phyloP scores from a whole-genome alignment of 2,329 filamentous ascomycete species.

The Fusarium chaquense region DNA sequence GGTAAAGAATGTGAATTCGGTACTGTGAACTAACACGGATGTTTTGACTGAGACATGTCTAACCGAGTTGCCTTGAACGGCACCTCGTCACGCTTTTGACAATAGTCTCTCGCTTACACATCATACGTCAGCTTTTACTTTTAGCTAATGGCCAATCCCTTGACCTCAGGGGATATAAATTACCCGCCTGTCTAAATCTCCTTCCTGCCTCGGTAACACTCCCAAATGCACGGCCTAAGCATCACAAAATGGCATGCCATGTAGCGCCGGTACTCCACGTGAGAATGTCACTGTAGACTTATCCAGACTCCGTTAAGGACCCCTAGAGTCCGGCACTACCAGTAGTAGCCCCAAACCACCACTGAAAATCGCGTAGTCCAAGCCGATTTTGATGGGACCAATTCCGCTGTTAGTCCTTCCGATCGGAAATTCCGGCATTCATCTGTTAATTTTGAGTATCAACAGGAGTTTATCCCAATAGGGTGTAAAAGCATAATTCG shows the following conservation, averaged over 20 bases:
- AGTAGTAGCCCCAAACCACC: neutral
- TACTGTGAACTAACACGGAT: neutral
- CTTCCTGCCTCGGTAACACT: neutral
- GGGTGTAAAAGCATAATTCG: neutral
- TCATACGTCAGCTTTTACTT: slow-evolving; percentile 5
- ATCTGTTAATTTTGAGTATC: neutral
- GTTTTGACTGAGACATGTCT: slow-evolving; percentile 1
- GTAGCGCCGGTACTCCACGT: neutral
- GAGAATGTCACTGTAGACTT: neutral
- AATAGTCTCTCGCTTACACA: neutral
- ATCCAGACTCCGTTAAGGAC: neutral
- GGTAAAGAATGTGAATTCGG: neutral
- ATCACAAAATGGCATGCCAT: neutral
- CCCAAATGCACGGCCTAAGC: neutral
- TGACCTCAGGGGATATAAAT: neutral
- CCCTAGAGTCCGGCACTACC: neutral
- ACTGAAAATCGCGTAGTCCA: neutral
- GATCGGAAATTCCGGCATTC: neutral
- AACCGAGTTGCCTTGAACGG: neutral
- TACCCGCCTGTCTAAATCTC: neutral
- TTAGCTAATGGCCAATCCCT: neutral
- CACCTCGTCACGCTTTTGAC: neutral
- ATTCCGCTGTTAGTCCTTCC: neutral
- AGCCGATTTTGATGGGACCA: neutral
- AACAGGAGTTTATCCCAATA: neutral